Base-by-base conservation (phyloP, 306 rosid genomes). In the Begonia masoniana region DNA sequence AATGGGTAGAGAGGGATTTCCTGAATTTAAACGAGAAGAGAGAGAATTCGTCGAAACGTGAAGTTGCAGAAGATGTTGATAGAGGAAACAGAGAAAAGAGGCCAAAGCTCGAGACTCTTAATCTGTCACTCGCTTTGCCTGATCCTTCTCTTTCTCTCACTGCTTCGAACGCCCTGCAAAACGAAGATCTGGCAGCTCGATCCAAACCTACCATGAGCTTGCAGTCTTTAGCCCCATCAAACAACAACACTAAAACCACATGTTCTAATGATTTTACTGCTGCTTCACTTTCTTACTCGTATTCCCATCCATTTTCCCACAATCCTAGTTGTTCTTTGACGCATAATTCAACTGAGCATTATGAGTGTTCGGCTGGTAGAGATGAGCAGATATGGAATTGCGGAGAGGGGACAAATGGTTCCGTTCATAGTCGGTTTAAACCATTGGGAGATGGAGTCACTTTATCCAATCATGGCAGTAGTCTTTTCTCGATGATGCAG, bases 391-490 rank as follows among this genome's bases (percentile, higher is more conserved):
- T 92, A 60, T 83, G 89, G 93, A 86, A 92, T 31, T 92, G 99
- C 65, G 99, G 96, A 5, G 99, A 92, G 59, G 99, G 99, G 41
- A 92, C 99, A 52, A 92, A 92, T 72, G 99, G 99, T 13, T 86
- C 96, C 35, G 99, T 92, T 59, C 99, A 92, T 67, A 92, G 99
- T 57, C 72, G 99, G 73, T 92, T 92, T 70, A 92, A 87, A 80
- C 99, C 96, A 15, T 68, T 92, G n/a, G 96, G 96, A 26, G 99
- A 92, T 52, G 93, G 99, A 54, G 84, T 76, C 59, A 71, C 57
- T 57, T 71, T 88, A 62, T 61, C 79, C 12, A 84, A 77, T 77
- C 84, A 77, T 54, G 87, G 82, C 17, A 75, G 79, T 60, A 80
- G 86, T 52, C 24, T 83, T 56, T 73, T 60, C 55, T 71, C 92